phyloP scores from a whole-genome alignment of 2,329 filamentous ascomycete species.

The Cadophora sp. region DNA sequence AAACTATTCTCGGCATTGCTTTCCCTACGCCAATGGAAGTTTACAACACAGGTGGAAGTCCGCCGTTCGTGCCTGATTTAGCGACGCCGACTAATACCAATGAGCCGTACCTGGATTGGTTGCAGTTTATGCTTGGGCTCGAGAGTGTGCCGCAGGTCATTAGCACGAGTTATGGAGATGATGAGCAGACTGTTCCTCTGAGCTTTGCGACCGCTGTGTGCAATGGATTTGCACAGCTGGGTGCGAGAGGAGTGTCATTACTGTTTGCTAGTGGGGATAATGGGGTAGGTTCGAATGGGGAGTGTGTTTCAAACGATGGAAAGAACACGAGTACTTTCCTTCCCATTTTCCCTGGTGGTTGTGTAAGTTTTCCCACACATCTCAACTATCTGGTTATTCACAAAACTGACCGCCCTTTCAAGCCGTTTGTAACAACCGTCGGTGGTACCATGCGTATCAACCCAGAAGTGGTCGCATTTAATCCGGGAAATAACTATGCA shows the following conservation, averaged over 20 bases:
- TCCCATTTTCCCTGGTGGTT: conserved; percentile 58
- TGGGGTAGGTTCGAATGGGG: conserved; percentile 48
- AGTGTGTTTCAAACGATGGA: conserved; percentile 62
- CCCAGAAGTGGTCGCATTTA: conserved; percentile 42
- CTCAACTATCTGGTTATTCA: neutral
- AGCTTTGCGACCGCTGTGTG: conserved; percentile 61
- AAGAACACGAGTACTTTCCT: conserved; percentile 60
- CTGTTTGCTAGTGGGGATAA: conserved; percentile 60
- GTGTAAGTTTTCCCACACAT: conserved; percentile 14
- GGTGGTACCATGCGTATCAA: conserved; percentile 35
- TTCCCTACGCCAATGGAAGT: conserved; percentile 60
- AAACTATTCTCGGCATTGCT: conserved; percentile 60
- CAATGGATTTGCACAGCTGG: conserved; percentile 59
- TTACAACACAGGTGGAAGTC: conserved; percentile 61
- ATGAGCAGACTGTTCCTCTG: conserved; percentile 61
- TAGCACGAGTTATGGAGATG: conserved; percentile 64
- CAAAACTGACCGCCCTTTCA: neutral
- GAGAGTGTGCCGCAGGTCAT: conserved; percentile 60
- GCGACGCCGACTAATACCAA: conserved; percentile 47
- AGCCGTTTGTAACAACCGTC: conserved; percentile 41
- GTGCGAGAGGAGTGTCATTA: conserved; percentile 60
- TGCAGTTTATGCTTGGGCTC: conserved; percentile 57
- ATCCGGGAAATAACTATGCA: conserved; percentile 42
- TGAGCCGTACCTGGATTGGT: conserved; percentile 63
- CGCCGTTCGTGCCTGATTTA: conserved; percentile 58